Percentiles rank a stretch among this genome's conserved stretches.
Evolutionary conservation across 176 grass and related monocot genomes (phyloP).

Genomic region (Rhynchospora breviuscula): DNA sequence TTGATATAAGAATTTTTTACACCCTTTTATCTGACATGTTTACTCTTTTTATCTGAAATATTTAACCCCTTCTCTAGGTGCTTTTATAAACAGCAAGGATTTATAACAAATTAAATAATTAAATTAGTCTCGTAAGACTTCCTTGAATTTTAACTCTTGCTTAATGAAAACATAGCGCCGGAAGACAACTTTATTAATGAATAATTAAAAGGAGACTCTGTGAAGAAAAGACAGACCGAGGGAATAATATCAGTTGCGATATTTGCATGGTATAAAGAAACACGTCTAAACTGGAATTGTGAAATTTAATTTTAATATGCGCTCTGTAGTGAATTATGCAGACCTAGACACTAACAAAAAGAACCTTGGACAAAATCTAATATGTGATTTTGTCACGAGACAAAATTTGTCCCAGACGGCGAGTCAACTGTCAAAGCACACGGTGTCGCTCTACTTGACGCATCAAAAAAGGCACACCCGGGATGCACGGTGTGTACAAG

Average conservation of each 20-base stretch:
- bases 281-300: not conserved
- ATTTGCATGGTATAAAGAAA: not conserved
- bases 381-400: not conserved
- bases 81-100: too few species aligned
- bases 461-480: not conserved
- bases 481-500: too few species aligned
- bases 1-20: too few species aligned
- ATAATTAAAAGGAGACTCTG: not conserved
- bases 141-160: too few species aligned
- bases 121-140: too few species aligned
- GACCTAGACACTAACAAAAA: not conserved
- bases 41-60: too few species aligned
- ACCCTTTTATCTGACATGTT: too few species aligned
- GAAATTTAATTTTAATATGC: not conserved
- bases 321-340: not conserved
- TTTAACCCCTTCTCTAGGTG: too few species aligned
- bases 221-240: not conserved
- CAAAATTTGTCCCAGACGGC: not conserved
- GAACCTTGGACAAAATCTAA: constrained; percentile 6
- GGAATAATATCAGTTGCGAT: not conserved
- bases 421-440: not conserved
- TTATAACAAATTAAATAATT: too few species aligned
- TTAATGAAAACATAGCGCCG: not conserved
- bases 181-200: not conserved
- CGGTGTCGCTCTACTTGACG: not conserved